Evolutionary conservation across 768 basidiomycete genomes (phyloP).

Genomic region (Gelatoporia subvermispora): DNA sequence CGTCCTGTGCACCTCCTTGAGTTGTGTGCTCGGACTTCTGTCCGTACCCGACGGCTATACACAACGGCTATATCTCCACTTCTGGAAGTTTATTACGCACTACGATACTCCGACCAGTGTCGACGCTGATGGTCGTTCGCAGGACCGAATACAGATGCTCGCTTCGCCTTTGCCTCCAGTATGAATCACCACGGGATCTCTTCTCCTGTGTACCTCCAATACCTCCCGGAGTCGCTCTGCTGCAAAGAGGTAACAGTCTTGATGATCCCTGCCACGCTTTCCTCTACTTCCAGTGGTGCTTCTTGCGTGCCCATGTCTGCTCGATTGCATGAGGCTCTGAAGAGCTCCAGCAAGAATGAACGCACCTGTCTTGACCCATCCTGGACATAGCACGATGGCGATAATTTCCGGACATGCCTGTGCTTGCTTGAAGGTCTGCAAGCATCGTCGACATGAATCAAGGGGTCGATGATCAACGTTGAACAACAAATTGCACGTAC

Average conservation of each 20-base stretch:
- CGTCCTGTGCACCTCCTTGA: no score
- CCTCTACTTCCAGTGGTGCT: conserved; percentile 8
- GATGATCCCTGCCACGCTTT: conserved; percentile 6
- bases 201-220: conserved; percentile 2
- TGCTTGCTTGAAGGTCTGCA: conserved; percentile 14
- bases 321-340: neutral
- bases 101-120: no score
- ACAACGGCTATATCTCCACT: neutral
- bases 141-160: no score
- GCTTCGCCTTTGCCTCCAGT: neutral
- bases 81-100: neutral
- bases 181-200: conserved; percentile 7
- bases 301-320: conserved; percentile 11
- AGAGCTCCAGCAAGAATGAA: neutral
- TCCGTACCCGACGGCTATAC: no score
- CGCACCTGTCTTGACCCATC: conserved; percentile 15
- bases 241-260: conserved; percentile 7
- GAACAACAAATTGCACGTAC: conserved; percentile 14
- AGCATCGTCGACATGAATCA: neutral
- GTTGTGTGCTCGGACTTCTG: no score
- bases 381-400: conserved; percentile 8
- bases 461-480: neutral
- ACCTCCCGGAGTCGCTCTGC: conserved; percentile 5
- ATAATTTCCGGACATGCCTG: conserved; percentile 9
- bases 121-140: no score